A percentile compares a stretch with the other conserved stretches of the same genome.
Evolutionary conservation across 306 rosid genomes (phyloP).

Genomic region (Prunus dulcis): DNA sequence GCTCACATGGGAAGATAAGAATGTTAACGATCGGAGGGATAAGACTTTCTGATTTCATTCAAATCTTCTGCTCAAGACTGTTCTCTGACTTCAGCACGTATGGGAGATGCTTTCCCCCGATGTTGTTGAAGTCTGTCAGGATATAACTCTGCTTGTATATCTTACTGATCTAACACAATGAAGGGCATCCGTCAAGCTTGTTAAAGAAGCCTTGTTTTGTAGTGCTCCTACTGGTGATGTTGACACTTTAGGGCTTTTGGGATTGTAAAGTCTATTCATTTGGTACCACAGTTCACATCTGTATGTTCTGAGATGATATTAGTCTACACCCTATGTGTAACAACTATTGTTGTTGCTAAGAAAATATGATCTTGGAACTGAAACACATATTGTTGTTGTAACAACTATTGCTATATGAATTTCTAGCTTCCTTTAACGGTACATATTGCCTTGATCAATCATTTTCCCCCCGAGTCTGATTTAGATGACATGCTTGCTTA

Average conservation of each 20-base stretch:
- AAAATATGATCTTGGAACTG: neutral
- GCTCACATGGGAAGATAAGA: neutral
- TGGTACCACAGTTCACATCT: neutral
- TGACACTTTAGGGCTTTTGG: neutral
- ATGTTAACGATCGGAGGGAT: neutral
- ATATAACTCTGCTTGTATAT: neutral
- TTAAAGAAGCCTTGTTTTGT: constrained; percentile 3
- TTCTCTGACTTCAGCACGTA: neutral
- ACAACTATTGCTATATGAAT: neutral
- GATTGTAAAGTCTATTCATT: neutral
- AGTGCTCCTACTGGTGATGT: neutral
- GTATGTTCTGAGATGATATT: neutral
- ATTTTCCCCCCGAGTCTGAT: neutral
- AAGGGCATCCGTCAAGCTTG: constrained; percentile 9
- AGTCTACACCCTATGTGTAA: neutral
- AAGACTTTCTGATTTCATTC: neutral
- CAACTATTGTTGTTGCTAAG: neutral
- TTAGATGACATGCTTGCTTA: neutral
- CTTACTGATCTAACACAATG: neutral
- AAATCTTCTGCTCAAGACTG: neutral
- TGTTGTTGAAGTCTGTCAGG: neutral
- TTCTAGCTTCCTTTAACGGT: neutral
- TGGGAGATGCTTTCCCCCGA: neutral
- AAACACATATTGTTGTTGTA: neutral
- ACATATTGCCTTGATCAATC: neutral